A percentile compares a stretch with the other conserved stretches of the same genome.
Evolutionary conservation across 1,284 basidiomycete genomes (phyloP).

Genomic region (Ceratobasidium sp.): DNA sequence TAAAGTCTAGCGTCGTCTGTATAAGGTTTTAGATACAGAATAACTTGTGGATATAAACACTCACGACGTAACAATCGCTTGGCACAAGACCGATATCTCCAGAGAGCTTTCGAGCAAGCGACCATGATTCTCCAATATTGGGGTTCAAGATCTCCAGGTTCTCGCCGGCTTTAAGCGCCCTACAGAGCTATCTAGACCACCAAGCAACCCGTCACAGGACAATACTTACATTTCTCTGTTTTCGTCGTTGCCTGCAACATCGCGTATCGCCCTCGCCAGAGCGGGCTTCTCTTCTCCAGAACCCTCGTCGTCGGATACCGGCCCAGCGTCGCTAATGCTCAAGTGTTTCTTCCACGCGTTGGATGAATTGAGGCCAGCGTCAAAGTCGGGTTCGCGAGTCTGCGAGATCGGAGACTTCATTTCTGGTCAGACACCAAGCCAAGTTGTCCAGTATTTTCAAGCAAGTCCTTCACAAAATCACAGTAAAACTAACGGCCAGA

Average conservation of each 20-base stretch:
- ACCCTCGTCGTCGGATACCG: conserved; percentile 50
- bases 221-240: conserved; percentile 64
- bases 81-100: conserved; percentile 73
- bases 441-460: not conserved
- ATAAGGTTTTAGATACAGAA: conserved; percentile 53
- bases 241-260: conserved; percentile 73
- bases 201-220: conserved; percentile 13
- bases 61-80: conserved; percentile 72
- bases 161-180: conserved; percentile 65
- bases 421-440: not conserved
- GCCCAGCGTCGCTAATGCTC: conserved; percentile 51
- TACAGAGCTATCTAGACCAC: conserved; percentile 16
- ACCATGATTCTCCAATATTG: conserved; percentile 71
- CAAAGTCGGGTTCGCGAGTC: conserved; percentile 61
- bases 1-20: conserved; percentile 49
- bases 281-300: conserved; percentile 48
- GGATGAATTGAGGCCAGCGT: conserved; percentile 76
- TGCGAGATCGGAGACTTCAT: not conserved
- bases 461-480: not conserved
- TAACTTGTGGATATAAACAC: conserved; percentile 47
- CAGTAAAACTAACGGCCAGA: too few species aligned
- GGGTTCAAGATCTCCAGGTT: conserved; percentile 68
- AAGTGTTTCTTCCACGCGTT: conserved; percentile 73
- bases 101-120: conserved; percentile 61
- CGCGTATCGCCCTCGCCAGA: conserved; percentile 67